Base-by-base conservation (phyloP, 2,329 filamentous ascomycete species). In the Coniochaeta sp. region DNA sequence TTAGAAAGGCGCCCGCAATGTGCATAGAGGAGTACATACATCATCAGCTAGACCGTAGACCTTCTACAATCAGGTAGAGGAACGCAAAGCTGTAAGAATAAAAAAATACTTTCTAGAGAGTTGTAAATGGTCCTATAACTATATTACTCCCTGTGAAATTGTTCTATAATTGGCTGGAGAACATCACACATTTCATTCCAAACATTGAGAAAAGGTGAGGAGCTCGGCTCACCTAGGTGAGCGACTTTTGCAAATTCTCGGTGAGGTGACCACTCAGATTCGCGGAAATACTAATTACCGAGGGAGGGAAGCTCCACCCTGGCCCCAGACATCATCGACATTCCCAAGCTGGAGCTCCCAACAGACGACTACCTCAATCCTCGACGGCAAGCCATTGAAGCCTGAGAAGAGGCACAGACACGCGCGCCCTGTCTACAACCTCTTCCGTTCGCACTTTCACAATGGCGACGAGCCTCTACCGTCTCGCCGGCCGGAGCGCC, bases 381-480 rank as follows among this genome's bases (percentile, higher is more conserved):
- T 14, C 54, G 30, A 56, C 28, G 34, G 54, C 34, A 56, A 38
- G 30, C 34, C 34, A 34, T 38, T 40, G 50, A 14, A 24, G 58
- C 34, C 40, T 30, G 57, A 58, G 38, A 58, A 71, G 66, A 68
- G 66, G 65, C 59, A 65, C 63, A 36, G 34, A 36, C 34, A 36
- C 34, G 34, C 34, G 34, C 34, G 34, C 34, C 34, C 34, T 36
- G 34, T 36, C 34, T 36, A 36, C 34, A 36, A 36, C 34, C 34
- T 36, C 34, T 36, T 36, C 34, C 34, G 5, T 36, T 36, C 5
- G 9, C 34, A 36, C 17, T 28, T 32, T 34, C n/a, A 79, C 75
- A 77, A 92, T 92, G 89, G 83, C 88, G 75, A 81, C 86, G 69
- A 79, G 54, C 30, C 14, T 92, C 72, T 85, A 85, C 77, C 86